Conservation (phyloP, 169 alveolate species). For the Plasmodium gallinaceum region DNA sequence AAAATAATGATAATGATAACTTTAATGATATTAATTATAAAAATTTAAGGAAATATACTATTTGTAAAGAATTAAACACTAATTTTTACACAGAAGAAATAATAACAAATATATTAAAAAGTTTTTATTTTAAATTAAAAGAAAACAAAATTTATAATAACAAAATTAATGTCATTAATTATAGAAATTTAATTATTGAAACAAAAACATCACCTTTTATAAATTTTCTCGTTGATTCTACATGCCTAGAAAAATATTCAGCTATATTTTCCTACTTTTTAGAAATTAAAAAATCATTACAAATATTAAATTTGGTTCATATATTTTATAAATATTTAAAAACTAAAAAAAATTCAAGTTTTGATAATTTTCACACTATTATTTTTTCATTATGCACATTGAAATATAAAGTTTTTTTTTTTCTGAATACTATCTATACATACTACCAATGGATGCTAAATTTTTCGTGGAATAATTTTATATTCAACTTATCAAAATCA, state of each 20-base stretch:
- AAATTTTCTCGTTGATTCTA: conserved; percentile 52
- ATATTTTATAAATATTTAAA: conserved; percentile 76
- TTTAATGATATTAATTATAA: neutral
- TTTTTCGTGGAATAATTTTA: conserved; percentile 62
- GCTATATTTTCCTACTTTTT: conserved; percentile 69
- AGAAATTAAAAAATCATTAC: conserved; percentile 75
- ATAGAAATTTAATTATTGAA: conserved; percentile 73
- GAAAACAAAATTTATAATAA: conserved; percentile 72
- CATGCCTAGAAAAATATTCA: conserved; percentile 69
- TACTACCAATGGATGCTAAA: conserved; percentile 66
- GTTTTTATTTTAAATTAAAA: conserved; percentile 52
- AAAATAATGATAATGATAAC: too few species aligned
- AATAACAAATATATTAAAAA: conserved; percentile 44
- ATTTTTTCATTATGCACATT: conserved; percentile 36
- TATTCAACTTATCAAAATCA: conserved; percentile 26
- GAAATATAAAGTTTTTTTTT: conserved; percentile 56
- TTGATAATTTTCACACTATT: conserved; percentile 28
- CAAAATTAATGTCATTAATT: conserved; percentile 43
- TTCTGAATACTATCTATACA: conserved; percentile 64
- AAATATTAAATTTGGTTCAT: conserved; percentile 72
- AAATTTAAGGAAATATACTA: neutral
- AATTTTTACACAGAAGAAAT: conserved; percentile 60
- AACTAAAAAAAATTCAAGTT: conserved; percentile 11
- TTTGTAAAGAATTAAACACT: conserved; percentile 15
- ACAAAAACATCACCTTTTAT: conserved; percentile 57